Base-by-base conservation (phyloP, 2,329 filamentous ascomycete species). In the Acephala macrosclerotiorum region DNA sequence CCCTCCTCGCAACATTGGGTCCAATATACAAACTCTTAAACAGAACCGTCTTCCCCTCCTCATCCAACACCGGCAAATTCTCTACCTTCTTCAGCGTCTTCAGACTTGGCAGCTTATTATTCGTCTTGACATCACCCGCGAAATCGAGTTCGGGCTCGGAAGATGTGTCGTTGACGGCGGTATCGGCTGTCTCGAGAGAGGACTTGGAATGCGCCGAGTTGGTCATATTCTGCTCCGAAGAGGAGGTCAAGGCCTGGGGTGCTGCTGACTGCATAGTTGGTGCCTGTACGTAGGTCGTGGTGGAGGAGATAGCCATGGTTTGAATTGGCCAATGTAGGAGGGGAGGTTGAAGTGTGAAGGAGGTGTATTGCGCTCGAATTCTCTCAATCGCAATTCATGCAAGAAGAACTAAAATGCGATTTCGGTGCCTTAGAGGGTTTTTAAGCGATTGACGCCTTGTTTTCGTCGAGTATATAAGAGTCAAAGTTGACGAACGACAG, bases 91-190 rank as follows among this genome's bases (percentile, higher is more conserved):
- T 80, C 29, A 90, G 75, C 3, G 79, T 81, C 62, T 82, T 80
- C 22, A 75, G 71, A 0, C 83, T 79, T 0, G 88, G 88, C 2
- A 89, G 73, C 42, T 84, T 80, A 72, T 90, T 82, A 74, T 83
- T 84, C 12, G 83, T 88, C 58, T 81, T 76, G 18, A 89, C 79
- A 60, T 86, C 80, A 68, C 86, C 87, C 11, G 82, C 79, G 72
- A 89, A 89, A 70, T 89, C 86, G 33, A 76, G 75, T 22, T 53
- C 49, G 25, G 26, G 25, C 25, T 53, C 49, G 26, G 22, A 29
- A 12, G 26, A 20, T 20, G 47, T 1, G 11, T 26, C 11, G 49
- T 53, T 53, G 49, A 53, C 49, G 9, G 49, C 49, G 1, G 58
- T 60, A 18, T 60, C 58, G 25, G 45, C 45, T 16, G 58, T 47